Conservation (phyloP, 1,284 basidiomycete genomes). For the Lentinus polychrous region DNA sequence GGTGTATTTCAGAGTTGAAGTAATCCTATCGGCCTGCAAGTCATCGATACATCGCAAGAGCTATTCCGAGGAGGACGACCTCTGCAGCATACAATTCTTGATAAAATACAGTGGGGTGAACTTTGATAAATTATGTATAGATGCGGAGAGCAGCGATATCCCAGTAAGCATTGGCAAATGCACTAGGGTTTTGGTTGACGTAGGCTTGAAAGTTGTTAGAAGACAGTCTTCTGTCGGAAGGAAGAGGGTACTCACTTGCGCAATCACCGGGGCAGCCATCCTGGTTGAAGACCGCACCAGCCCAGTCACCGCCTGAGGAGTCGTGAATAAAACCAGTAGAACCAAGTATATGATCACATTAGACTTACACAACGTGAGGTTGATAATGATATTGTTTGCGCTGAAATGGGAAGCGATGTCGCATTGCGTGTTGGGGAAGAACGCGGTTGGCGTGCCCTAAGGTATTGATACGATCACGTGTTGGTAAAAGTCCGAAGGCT, state of each 20-base stretch:
- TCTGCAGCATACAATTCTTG: background rate
- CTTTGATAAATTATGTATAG: slow-evolving; percentile 14
- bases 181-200: slow-evolving; percentile 37
- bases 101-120: background rate
- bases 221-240: background rate
- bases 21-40: background rate
- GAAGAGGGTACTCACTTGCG: slow-evolving; percentile 28
- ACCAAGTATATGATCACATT: background rate
- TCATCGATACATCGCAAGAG: background rate
- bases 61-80: no score
- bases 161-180: slow-evolving; percentile 44
- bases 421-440: slow-evolving; percentile 49
- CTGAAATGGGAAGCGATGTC: slow-evolving; percentile 45
- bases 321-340: background rate
- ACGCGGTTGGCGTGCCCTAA: slow-evolving; percentile 48
- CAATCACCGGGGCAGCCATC: slow-evolving; percentile 48
- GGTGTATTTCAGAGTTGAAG: no score
- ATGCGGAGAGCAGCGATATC: slow-evolving; percentile 30
- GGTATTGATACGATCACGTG: no score
- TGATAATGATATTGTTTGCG: slow-evolving; percentile 55
- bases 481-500: no score
- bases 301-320: slow-evolving; percentile 45
- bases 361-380: slow-evolving; percentile 34
- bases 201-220: slow-evolving; percentile 21
- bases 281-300: slow-evolving; percentile 38